Conservation (phyloP, 1,139 yeast genomes). For the Zygoascus meyerae region DNA sequence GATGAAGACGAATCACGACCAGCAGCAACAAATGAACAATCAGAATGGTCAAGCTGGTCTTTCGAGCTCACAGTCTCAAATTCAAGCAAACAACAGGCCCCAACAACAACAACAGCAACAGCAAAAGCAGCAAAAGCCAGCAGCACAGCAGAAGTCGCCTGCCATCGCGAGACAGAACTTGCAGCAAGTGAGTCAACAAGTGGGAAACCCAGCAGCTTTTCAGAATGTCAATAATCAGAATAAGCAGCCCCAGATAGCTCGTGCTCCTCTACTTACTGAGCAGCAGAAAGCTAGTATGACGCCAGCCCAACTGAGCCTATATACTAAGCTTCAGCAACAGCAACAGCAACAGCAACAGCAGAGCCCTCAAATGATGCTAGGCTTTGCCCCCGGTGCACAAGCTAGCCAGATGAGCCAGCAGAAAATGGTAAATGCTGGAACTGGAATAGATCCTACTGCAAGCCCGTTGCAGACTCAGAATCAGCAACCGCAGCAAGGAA, state of each 20-base stretch:
- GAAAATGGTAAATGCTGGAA: constrained; percentile 8
- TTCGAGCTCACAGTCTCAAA: no score
- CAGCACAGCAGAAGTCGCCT: neutral
- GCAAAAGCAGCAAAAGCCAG: constrained; percentile 11
- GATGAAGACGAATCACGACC: constrained; percentile 23
- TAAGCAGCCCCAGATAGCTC: constrained; percentile 21
- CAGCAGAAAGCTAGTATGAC: constrained; percentile 22
- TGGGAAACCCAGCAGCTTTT: neutral
- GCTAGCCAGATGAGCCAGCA: constrained; percentile 21
- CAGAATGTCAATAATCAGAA: constrained; percentile 12
- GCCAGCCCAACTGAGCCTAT: no score
- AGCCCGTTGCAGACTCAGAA: constrained; percentile 1
- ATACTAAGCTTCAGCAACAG: no score
- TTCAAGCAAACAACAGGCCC: neutral
- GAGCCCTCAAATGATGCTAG: constrained; percentile 25
- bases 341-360: constrained; percentile 22
- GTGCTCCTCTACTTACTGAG: constrained; percentile 17
- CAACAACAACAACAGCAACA: constrained; percentile 16
- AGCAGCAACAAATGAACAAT: constrained; percentile 25
- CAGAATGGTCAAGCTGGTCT: constrained; percentile 17
- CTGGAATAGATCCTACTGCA: neutral
- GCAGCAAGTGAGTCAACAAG: neutral
- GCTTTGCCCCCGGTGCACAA: no score
- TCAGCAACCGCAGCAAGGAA: constrained; percentile 10
- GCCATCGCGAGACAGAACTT: neutral